Evolutionary conservation across 2,329 filamentous ascomycete species (phyloP).

Genomic region (Polytolypa hystricis): DNA sequence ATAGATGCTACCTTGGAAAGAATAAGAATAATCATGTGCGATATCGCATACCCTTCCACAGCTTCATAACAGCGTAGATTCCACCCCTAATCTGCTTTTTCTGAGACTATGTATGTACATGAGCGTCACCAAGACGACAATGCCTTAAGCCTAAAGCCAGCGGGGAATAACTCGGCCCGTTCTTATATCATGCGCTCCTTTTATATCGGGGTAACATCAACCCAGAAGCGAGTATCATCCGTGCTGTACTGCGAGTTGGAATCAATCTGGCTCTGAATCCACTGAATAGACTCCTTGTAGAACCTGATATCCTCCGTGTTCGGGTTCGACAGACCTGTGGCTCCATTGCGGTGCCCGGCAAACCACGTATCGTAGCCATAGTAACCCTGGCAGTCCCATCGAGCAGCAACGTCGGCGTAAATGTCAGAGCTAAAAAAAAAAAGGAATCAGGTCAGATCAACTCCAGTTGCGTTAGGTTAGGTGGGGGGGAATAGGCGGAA

Average conservation of each 20-base stretch:
- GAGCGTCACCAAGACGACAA: too few species aligned
- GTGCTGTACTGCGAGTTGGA: slow-evolving; percentile 1
- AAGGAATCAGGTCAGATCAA: too few species aligned
- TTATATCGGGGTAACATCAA: slow-evolving; percentile 2
- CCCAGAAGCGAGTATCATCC: slow-evolving; percentile 5
- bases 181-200: not conserved
- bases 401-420: slow-evolving; percentile 14
- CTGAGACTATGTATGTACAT: too few species aligned
- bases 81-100: too few species aligned
- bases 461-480: too few species aligned
- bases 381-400: slow-evolving; percentile 14
- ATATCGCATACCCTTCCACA: too few species aligned
- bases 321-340: slow-evolving; percentile 13
- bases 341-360: slow-evolving; percentile 17
- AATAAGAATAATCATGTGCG: too few species aligned
- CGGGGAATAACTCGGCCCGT: too few species aligned
- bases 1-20: too few species aligned
- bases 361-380: slow-evolving; percentile 17
- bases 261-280: slow-evolving; percentile 5
- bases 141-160: too few species aligned
- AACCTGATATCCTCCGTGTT: slow-evolving; percentile 13
- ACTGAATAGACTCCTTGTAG: not conserved
- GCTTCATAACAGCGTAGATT: too few species aligned
- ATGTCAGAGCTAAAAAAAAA: slow-evolving; percentile 12
- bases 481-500: too few species aligned